Evolutionary conservation across 1,284 basidiomycete species (phyloP).

Genomic region (Microbotryum violaceum): DNA sequence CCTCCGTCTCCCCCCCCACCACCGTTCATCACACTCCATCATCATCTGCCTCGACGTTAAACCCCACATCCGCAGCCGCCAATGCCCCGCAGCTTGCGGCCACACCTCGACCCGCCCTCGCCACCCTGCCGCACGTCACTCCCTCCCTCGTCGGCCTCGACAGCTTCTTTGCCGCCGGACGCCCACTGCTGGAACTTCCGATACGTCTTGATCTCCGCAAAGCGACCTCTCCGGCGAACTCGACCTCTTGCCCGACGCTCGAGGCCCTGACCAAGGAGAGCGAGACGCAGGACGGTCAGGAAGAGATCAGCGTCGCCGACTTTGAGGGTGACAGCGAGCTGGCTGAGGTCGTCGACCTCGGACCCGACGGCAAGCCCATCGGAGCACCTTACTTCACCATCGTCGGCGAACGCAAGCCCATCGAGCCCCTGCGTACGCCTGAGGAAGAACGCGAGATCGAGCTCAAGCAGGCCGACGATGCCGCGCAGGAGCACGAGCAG

Average conservation of each 20-base stretch:
- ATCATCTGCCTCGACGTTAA: no score
- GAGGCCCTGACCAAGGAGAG: not conserved
- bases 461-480: conserved; percentile 16
- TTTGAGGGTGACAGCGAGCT: conserved; percentile 5
- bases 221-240: not conserved
- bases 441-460: conserved; percentile 24
- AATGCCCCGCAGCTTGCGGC: no score
- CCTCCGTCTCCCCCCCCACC: no score
- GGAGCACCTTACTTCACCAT: conserved; percentile 19
- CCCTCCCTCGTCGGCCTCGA: conserved; percentile 21
- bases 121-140: conserved; percentile 22
- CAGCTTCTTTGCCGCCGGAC: conserved; percentile 26
- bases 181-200: conserved; percentile 31
- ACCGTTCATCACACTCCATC: no score
- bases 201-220: conserved; percentile 19
- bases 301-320: not conserved
- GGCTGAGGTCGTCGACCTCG: conserved; percentile 25
- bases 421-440: conserved; percentile 4
- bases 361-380: conserved; percentile 17
- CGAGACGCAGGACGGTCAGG: not conserved
- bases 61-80: no score
- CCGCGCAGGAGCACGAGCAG: conserved; percentile 15
- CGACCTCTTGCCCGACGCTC: not conserved
- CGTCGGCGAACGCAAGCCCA: conserved; percentile 5
- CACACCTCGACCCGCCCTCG: no score